These are phyloP conservation scores for Coccinonectria pachysandricola DNA, from an alignment of 2,329 filamentous ascomycete genomes.

Conservation along the genomic window DNA sequence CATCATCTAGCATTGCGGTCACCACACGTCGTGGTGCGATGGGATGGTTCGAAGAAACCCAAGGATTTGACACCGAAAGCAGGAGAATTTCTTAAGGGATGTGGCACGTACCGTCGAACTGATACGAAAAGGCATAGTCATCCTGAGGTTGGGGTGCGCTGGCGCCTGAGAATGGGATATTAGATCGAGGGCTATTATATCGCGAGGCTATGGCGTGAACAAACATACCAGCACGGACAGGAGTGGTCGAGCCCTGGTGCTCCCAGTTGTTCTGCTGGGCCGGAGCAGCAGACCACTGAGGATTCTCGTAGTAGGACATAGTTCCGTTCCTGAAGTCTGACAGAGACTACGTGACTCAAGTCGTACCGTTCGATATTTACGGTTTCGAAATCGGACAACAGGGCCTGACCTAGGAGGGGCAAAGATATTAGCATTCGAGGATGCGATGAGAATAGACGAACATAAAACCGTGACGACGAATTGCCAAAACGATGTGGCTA, in stretches of 20 bases:
- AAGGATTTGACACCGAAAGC: slow-evolving; percentile 1
- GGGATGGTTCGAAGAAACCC: no score
- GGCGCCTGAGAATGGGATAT: no score
- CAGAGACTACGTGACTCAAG: no score
- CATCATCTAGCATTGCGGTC: no score
- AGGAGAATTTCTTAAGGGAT: no score
- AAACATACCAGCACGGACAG: slow-evolving; percentile 29
- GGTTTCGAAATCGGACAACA: slow-evolving; percentile 6
- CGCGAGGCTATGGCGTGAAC: slow-evolving; percentile 1
- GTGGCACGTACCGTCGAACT: slow-evolving; percentile 71
- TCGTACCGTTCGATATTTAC: slow-evolving; percentile 9
- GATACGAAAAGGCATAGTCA: slow-evolving; percentile 73
- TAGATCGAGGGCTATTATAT: no score
- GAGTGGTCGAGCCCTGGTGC: slow-evolving; percentile 32
- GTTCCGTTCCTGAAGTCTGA: slow-evolving; percentile 7
- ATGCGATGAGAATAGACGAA: not conserved
- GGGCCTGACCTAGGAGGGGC: slow-evolving; percentile 1
- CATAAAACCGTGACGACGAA: not conserved
- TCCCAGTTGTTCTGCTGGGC: slow-evolving; percentile 33
- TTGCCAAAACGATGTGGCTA: not conserved
- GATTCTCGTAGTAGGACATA: slow-evolving; percentile 38
- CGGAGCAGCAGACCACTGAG: slow-evolving; percentile 27
- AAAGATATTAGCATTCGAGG: not conserved
- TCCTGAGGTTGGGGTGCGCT: slow-evolving; percentile 66
- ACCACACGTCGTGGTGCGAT: no score